Conservation (phyloP, 1,284 basidiomycete genomes). For the Leucocoprinus gongylophorus region DNA sequence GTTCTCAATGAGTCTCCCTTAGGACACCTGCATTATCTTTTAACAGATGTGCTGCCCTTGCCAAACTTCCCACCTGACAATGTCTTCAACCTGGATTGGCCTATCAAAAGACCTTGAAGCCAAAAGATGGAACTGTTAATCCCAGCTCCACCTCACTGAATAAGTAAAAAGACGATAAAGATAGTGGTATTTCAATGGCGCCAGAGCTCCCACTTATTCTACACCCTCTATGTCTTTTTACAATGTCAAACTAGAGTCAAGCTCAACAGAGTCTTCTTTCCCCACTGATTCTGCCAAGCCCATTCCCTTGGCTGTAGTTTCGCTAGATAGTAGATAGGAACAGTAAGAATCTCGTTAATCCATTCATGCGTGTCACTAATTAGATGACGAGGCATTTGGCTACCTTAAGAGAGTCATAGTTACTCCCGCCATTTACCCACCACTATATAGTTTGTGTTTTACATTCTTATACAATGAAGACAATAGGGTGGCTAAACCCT, state of each 20-base stretch:
- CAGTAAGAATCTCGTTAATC: no score
- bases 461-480: no score
- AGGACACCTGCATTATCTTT: constrained; percentile 59
- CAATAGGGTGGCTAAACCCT: no score
- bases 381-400: constrained; percentile 45
- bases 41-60: constrained; percentile 60
- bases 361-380: no score
- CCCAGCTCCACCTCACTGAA: constrained; percentile 52
- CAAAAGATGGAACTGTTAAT: constrained; percentile 50
- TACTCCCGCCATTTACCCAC: constrained; percentile 54
- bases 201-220: constrained; percentile 59
- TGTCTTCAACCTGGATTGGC: constrained; percentile 52
- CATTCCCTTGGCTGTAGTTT: no score
- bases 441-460: no score
- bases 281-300: no score
- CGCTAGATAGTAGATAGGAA: no score
- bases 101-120: constrained; percentile 45
- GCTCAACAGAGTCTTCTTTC: constrained; percentile 63
- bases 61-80: constrained; percentile 61
- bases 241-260: constrained; percentile 63
- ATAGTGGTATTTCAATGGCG: constrained; percentile 59
- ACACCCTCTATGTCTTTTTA: constrained; percentile 61
- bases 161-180: constrained; percentile 60
- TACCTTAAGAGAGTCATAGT: constrained; percentile 58
- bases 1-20: constrained; percentile 54